These are phyloP conservation scores for Daldinia grandis DNA, from an alignment of 495 filamentous ascomycete species.

Conservation along the genomic window DNA sequence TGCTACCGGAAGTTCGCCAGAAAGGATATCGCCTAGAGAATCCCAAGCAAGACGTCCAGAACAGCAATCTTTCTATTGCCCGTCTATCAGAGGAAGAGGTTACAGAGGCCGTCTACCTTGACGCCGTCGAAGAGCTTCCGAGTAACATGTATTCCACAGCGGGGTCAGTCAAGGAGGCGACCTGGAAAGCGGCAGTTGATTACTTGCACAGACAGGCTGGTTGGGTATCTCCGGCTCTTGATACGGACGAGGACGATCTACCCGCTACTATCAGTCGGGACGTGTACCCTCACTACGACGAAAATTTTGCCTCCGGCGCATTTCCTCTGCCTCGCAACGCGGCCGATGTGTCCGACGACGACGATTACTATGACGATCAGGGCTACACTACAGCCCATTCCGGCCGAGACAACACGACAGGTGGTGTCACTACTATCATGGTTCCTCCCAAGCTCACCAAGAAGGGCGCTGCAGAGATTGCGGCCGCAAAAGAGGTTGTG, in stretches of 20 bases:
- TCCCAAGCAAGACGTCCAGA: not conserved
- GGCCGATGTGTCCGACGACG: conserved; percentile 58
- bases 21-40: conserved; percentile 4
- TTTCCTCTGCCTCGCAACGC: conserved; percentile 7
- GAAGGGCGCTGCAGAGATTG: conserved; percentile 71
- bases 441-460: conserved; percentile 70
- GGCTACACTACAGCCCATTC: conserved; percentile 82
- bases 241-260: not conserved
- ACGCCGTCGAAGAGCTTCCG: conserved; percentile 53
- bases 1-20: not conserved
- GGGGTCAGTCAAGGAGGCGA: conserved; percentile 9
- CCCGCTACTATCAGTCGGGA: not conserved
- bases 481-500: conserved; percentile 72
- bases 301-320: not conserved
- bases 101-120: conserved; percentile 53
- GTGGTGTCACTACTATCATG: conserved; percentile 71
- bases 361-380: conserved; percentile 82
- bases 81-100: conserved; percentile 40
- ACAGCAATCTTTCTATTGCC: not conserved
- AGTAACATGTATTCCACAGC: conserved; percentile 8
- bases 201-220: not conserved
- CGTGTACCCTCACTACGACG: conserved; percentile 12
- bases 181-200: conserved; percentile 2
- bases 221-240: conserved; percentile 6
- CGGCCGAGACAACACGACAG: conserved; percentile 81